Evolutionary conservation across 192 early-diverging fungal genomes (phyloP).

Genomic region (Chytriomyces hyalinus): DNA sequence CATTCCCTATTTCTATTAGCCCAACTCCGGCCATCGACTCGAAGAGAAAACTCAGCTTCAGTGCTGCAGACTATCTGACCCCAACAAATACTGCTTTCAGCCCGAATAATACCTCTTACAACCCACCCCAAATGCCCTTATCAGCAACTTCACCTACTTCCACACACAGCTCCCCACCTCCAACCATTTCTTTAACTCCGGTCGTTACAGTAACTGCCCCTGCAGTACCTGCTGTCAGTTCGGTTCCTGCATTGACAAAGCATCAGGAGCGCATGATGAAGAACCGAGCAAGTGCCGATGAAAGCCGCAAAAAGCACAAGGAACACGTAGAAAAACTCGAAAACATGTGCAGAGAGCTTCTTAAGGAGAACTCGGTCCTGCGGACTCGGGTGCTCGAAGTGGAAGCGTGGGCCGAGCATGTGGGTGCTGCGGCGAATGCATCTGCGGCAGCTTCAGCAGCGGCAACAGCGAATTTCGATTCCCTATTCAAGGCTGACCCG

Average conservation of each 20-base stretch:
- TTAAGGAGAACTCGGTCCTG: constrained; percentile 50
- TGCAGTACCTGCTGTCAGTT: constrained; percentile 25
- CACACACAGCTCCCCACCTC: neutral
- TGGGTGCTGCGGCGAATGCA: constrained; percentile 27
- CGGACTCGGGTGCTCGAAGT: constrained; percentile 44
- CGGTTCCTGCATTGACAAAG: constrained; percentile 63
- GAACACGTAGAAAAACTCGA: constrained; percentile 79
- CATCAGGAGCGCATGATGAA: constrained; percentile 88
- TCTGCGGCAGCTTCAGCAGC: constrained; percentile 26
- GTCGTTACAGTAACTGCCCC: neutral
- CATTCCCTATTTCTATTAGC: constrained; percentile 9
- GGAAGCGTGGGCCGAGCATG: constrained; percentile 43
- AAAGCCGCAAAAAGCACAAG: constrained; percentile 88
- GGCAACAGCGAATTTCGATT: constrained; percentile 20
- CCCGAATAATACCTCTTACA: constrained; percentile 36
- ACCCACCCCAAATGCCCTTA: constrained; percentile 29
- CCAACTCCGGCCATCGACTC: constrained; percentile 14
- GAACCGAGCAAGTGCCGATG: constrained; percentile 86
- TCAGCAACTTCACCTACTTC: neutral
- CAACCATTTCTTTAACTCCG: constrained; percentile 40
- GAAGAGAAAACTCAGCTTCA: constrained; percentile 21
- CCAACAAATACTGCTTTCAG: constrained; percentile 49
- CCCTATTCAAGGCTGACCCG: neutral
- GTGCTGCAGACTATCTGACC: constrained; percentile 36
- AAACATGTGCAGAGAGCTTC: constrained; percentile 60